These are phyloP conservation scores for Jatropha multifida DNA, from an alignment of 441 rosid species.

Conservation along the genomic window DNA sequence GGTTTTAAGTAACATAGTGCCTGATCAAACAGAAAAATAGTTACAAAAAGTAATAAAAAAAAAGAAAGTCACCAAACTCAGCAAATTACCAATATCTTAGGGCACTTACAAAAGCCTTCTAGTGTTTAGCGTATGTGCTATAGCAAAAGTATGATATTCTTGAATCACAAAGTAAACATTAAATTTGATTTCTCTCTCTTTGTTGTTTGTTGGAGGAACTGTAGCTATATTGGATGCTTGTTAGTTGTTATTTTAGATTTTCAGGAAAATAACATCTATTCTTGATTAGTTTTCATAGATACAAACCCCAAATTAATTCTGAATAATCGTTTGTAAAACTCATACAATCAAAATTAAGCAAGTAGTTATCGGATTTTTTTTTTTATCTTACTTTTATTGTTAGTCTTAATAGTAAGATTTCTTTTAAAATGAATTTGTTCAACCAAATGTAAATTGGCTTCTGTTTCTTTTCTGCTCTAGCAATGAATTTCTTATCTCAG, in stretches of 20 bases:
- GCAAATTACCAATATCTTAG: background rate
- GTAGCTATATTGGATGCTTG: background rate
- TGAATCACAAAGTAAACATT: background rate
- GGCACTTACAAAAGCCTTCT: background rate
- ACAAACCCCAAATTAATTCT: background rate
- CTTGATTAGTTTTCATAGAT: background rate
- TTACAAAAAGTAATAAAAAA: too few species aligned
- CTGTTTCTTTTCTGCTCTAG: background rate
- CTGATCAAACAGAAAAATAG: background rate
- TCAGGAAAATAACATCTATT: background rate
- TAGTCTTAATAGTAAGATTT: background rate
- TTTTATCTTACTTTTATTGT: background rate
- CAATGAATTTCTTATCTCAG: background rate
- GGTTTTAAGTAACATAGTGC: background rate
- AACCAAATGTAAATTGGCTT: background rate
- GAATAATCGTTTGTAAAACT: too few species aligned
- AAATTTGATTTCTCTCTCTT: background rate
- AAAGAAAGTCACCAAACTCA: background rate
- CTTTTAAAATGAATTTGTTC: background rate
- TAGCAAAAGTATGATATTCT: background rate
- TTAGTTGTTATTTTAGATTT: background rate
- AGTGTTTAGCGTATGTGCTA: background rate
- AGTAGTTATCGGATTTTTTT: background rate
- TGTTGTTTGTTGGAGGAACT: background rate
- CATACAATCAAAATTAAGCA: background rate